Evolutionary conservation across 306 rosid genomes (phyloP), one percentile per base, ranked within the genome.

Genomic region (Sindora glabra): DNA sequence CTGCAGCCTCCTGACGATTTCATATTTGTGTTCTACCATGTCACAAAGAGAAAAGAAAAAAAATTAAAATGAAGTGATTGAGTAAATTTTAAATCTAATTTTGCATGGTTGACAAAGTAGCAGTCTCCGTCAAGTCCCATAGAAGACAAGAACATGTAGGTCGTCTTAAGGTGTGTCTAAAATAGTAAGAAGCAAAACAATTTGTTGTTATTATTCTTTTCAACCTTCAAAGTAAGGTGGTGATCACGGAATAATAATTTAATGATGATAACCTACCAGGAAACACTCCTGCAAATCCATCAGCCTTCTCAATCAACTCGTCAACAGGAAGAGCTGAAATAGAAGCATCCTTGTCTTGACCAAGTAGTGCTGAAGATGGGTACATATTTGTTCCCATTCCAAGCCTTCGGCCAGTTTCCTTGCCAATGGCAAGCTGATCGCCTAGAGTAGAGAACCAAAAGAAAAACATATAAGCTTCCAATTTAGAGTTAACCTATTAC

Each of bases 351-450:
- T 86, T 89, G 69, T 89, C 77, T 77, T 83, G 96, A 40, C 97
- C 94, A 25, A 94, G 97, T 74, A 94, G 82, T 42, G 99, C 76
- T 51, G 97, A 89, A 47, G 99, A 94, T 0, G 99, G 99, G 65
- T 94, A 94, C 99, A 94, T 94, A 72, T 94, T 94, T 61, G 99
- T 86, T 73, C 99, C 99, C 99, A 94, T 94, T 11, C 99, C 99
- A 50, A 94, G 99, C 70, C 99, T 81, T 25, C 99, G 78, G 11
- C 99, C 99, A 48, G 99, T 94, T 84, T 94, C 99, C 78, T 94
- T 94, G 56, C 64, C 99, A 78, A 94, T 94, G 62, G 99, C 99
- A 47, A 94, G 90, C 58, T 94, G 99, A 75, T 94, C 99, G 42
- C 99, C 99, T 94, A 23, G 61, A 68, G 42, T 73, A 62, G 17